Base-by-base conservation (phyloP, 176 grass and related monocot species). In the Avena eriantha region DNA sequence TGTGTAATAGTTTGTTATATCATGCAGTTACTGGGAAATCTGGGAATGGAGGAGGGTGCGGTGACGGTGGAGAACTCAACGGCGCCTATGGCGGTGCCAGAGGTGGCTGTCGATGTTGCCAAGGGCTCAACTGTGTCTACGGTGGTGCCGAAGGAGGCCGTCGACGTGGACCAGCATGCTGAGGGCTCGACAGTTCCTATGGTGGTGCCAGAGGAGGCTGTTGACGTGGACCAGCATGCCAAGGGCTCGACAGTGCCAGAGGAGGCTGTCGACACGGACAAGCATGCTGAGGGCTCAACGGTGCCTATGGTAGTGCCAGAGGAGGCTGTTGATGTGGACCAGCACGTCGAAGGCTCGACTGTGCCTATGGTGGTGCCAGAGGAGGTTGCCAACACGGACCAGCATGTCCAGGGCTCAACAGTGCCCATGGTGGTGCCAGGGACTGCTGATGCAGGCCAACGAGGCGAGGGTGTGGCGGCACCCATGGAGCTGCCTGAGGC, bases 11-110 rank as follows among this genome's bases (percentile, higher is more conserved):
- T 47, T 10, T 63, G 4, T 77, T 50, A 1, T 36, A 2, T 59
- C 36, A 9, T 77, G 88, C 70, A 90, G 88, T 12, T 39, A 3
- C 1, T 6, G 51, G 26, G 2, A 68, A 35, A 49, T 3, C 35
- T n/a, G 23, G 23, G 67, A 66, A 94, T 85, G 90, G 73, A 76
- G 87, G 73, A 76, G 48, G 85, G 77, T 55, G 31, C 60, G 21
- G 75, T 61, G 61, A 43, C 76, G 76, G 18, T 19, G 19, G 85
- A 92, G 68, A 34, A 77, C 50, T 67, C 75, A 41, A n/a, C 71
- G 1, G 58, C 33, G 51, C 78, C 82, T 23, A 66, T 16, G 33
- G 71, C n/a, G 46, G 59, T 56, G 35, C 19, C 34, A 1, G 80
- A 82, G 56, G 53, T 12, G 12, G 47, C 76, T 73, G 24, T 26